Evolutionary conservation across 1,284 basidiomycete genomes (phyloP).

Genomic region (Ganoderma lingzhi): DNA sequence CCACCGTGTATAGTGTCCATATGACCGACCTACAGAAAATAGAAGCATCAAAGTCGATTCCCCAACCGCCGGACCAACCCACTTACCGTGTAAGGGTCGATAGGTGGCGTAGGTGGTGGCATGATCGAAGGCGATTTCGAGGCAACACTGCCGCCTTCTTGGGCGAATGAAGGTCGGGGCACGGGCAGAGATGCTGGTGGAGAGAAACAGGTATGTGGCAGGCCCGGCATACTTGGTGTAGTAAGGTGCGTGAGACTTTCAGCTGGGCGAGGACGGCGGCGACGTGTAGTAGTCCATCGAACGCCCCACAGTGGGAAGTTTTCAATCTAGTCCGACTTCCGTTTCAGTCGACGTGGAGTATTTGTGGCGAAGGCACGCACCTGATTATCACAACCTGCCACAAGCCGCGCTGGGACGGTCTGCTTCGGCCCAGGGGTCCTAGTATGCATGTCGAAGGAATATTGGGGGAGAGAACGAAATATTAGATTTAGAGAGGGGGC

Average conservation of each 20-base stretch:
- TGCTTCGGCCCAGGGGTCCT: neutral
- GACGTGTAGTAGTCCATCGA: neutral
- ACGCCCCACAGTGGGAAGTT: constrained; percentile 1
- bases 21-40: neutral
- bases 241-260: neutral
- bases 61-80: neutral
- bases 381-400: neutral
- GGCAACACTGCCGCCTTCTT: neutral
- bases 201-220: neutral
- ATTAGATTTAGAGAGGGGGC: neutral
- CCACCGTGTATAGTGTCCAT: neutral
- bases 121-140: neutral
- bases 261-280: neutral
- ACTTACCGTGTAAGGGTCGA: neutral
- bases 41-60: neutral
- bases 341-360: neutral
- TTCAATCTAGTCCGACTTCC: neutral
- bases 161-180: neutral
- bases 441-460: neutral
- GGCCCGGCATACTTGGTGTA: neutral
- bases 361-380: neutral
- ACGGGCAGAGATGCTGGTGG: neutral
- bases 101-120: neutral
- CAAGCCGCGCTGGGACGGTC: neutral
- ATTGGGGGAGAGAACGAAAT: neutral